Evolutionary conservation across 2,329 filamentous ascomycete genomes (phyloP).

Genomic region (Fusarium pseudonygamai): DNA sequence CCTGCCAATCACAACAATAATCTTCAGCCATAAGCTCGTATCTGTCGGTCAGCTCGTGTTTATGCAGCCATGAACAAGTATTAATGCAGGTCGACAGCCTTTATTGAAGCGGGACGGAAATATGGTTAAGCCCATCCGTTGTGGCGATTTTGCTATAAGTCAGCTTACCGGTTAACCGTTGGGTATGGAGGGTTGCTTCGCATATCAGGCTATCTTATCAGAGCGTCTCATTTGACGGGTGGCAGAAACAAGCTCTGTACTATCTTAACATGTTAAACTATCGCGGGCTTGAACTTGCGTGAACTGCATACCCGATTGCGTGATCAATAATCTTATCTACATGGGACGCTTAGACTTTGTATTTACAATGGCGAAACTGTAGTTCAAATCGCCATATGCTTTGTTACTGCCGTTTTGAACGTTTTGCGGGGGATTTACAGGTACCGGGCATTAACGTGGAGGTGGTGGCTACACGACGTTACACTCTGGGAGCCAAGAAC

Average conservation of each 20-base stretch:
- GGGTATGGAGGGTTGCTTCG: neutral
- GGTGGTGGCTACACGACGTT: neutral
- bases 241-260: neutral
- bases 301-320: constrained; percentile 1
- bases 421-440: constrained; percentile 10
- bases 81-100: constrained; percentile 24
- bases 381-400: neutral
- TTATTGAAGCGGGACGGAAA: constrained; percentile 32
- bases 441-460: neutral
- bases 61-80: constrained; percentile 10
- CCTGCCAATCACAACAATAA: neutral
- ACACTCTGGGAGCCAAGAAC: neutral
- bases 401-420: neutral
- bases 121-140: neutral
- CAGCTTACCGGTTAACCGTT: constrained; percentile 5
- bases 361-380: neutral
- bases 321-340: neutral
- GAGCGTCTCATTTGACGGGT: neutral
- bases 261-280: neutral
- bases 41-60: constrained; percentile 26
- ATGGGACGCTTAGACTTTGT: neutral
- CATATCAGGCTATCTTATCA: neutral
- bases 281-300: neutral
- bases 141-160: neutral
- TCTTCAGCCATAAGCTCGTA: constrained; percentile 34